Percentiles rank a stretch among this genome's conserved stretches.
These are phyloP conservation scores for Teunomyces tritomae DNA, from an alignment of 805 yeast genomes.

Conservation along the genomic window DNA sequence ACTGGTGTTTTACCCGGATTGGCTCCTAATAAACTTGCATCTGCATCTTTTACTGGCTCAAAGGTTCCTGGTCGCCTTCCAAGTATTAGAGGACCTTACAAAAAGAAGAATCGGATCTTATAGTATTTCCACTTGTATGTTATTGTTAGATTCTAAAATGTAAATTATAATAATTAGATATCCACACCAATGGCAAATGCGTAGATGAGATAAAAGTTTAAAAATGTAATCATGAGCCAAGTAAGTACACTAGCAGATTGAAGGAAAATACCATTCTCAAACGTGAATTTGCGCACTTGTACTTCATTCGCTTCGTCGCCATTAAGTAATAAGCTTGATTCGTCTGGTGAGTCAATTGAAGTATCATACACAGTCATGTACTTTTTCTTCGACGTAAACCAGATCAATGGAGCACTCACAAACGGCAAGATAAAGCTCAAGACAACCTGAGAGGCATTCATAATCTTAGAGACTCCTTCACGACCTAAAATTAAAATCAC, in stretches of 20 bases:
- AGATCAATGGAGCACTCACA: constrained; percentile 45
- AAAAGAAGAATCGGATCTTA: constrained; percentile 27
- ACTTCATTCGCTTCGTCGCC: background rate
- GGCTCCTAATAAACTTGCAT: constrained; percentile 19
- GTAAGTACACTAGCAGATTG: constrained; percentile 33
- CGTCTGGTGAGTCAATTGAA: constrained; percentile 7
- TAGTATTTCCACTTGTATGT: background rate
- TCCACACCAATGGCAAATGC: constrained; percentile 42
- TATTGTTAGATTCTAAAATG: background rate
- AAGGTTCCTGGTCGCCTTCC: constrained; percentile 27
- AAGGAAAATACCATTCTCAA: constrained; percentile 38
- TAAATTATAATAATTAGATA: constrained; percentile 18
- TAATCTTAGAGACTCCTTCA: constrained; percentile 44
- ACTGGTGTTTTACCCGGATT: constrained; percentile 76
- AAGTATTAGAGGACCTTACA: constrained; percentile 38
- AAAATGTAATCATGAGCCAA: constrained; percentile 38
- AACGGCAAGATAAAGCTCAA: constrained; percentile 43
- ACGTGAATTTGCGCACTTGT: constrained; percentile 23
- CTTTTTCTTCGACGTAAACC: constrained; percentile 39
- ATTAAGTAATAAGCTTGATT: constrained; percentile 13
- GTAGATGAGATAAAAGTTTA: constrained; percentile 40
- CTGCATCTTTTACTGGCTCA: constrained; percentile 1
- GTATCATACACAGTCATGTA: constrained; percentile 39
- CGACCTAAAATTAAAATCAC: constrained; percentile 39
- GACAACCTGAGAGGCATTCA: constrained; percentile 45